Base-by-base conservation (phyloP, 179 eudicot genomes). In the Amaranthus tricolor region DNA sequence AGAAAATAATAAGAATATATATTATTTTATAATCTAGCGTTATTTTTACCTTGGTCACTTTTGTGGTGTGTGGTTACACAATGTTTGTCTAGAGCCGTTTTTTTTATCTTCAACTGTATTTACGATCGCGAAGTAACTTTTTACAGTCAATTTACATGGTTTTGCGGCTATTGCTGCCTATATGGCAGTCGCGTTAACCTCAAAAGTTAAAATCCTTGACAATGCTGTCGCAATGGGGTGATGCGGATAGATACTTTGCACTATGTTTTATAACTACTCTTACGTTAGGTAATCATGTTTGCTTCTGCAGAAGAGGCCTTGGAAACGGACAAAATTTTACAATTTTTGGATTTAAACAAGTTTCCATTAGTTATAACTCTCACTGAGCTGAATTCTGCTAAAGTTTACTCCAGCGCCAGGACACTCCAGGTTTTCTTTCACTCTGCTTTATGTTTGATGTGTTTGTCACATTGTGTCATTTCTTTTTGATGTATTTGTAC, bases 281-380 rank as follows among this genome's bases (percentile, higher is more conserved):
- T 24, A 70, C 45, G 17, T 70, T 31, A 54, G 66, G 48, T 44
- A n/a, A 68, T 61, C 15, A 61, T 74, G 56, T 76, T 84, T 74
- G 52, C 45, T 73, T 76, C 71, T 84, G 87, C 90, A 91, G 96
- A 87, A 53, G 88, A 81, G 68, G 70, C 80, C 61, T 77, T 89
- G 40, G 79, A 85, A 73, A 72, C 9, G 82, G 89, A 82, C 69
- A 85, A 83, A 19, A 83, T 91, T 68, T 75, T 92, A 84, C 88
- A 89, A 66, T 92, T 92, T 82, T 70, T 90, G 87, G 88, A 85
- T 2, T 48, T 75, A 70, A 87, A 90, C 88, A 92, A 92, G 84
- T 90, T 92, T 72, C 93, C 97, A 53, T 82, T 92, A 79, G 90
- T 90, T 73, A 89, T 92, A 12, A 67, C 79, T 48, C 82, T 92